Conservation (phyloP, 1,284 basidiomycete species). For the Austroboletus niveus region DNA sequence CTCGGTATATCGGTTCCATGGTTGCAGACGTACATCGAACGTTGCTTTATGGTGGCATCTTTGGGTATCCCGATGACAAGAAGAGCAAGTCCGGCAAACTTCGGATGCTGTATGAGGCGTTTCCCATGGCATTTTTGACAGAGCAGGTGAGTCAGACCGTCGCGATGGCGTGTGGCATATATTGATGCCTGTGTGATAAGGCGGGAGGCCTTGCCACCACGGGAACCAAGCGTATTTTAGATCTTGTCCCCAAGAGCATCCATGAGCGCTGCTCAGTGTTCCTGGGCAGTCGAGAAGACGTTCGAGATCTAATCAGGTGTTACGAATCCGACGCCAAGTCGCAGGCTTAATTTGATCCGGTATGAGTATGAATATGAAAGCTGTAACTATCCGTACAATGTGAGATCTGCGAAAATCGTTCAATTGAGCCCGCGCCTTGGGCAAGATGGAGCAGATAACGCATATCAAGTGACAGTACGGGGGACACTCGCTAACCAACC, state of each 20-base stretch:
- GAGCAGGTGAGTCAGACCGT: slow-evolving; percentile 70
- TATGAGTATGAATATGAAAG: not conserved
- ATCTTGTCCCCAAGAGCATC: slow-evolving; percentile 86
- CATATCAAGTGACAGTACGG: not conserved
- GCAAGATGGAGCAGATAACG: not conserved
- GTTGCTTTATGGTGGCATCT: slow-evolving; percentile 96
- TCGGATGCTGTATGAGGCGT: slow-evolving; percentile 94
- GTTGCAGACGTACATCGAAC: slow-evolving; percentile 98
- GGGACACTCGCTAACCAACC: not conserved
- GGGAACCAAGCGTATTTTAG: slow-evolving; percentile 88
- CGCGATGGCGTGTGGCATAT: not conserved
- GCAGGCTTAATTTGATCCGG: slow-evolving; percentile 7
- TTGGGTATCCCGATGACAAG: slow-evolving; percentile 98
- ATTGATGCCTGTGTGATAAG: slow-evolving; percentile 37
- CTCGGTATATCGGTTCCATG: slow-evolving; percentile 99
- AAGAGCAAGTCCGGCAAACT: slow-evolving; percentile 97
- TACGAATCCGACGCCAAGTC: slow-evolving; percentile 45
- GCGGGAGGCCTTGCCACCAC: slow-evolving; percentile 97
- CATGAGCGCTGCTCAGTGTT: slow-evolving; percentile 95
- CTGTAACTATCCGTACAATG: slow-evolving; percentile 7
- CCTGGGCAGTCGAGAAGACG: slow-evolving; percentile 93
- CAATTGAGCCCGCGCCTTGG: not conserved
- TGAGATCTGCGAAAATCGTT: not conserved
- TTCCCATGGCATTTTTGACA: slow-evolving; percentile 98
- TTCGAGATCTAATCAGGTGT: slow-evolving; percentile 85